Base-by-base conservation (phyloP, 1,284 basidiomycete species). In the Uromyces viciae-fabae region DNA sequence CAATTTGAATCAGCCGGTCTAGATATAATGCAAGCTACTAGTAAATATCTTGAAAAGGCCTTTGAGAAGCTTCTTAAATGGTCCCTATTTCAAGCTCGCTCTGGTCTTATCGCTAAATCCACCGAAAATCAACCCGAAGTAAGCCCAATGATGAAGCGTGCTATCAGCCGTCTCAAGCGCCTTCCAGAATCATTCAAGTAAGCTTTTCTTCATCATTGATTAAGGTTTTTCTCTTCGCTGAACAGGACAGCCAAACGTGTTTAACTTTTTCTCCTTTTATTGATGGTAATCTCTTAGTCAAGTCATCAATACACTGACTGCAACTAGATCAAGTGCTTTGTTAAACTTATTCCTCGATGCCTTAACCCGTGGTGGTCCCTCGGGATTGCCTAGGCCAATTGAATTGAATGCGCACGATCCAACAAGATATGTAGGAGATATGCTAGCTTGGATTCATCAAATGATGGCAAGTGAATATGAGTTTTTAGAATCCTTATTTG, bases 381-480 rank as follows among this genome's bases (percentile, higher is more conserved):
- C 91, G 46, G 93, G 94, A 36, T 88, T 94, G 0, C 94, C 95
- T 0, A 90, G 95, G 2, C 95, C 96, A 0, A 98, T 99, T 83
- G 96, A 99, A 86, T 88, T 98, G 2, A 95, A 98, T 85, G 96
- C 96, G 0, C 96, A 99, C 84, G 96, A 99, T 85, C 95, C 96
- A 0, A 89, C 94, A 82, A 91, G 96, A 36, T 99, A 99, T 85
- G 91, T 97, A 19, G 95, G 96, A 25, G 96, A 98, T 86, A 98
- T 99, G 94, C 90, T 99, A 3, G 96, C 95, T 0, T 99, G 96
- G 97, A 91, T 98, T 0, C 96, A 99, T 86, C 97, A 99, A 83
- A 90, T 92, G 0, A 94, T 97, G 81, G 96, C 96, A 0, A 92
- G 92, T 3, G 96, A 99, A 86, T 91, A 92, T 72, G 97, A 99